phyloP scores from a whole-genome alignment of 2,329 filamentous ascomycete species.

The Xylaria arbuscula region DNA sequence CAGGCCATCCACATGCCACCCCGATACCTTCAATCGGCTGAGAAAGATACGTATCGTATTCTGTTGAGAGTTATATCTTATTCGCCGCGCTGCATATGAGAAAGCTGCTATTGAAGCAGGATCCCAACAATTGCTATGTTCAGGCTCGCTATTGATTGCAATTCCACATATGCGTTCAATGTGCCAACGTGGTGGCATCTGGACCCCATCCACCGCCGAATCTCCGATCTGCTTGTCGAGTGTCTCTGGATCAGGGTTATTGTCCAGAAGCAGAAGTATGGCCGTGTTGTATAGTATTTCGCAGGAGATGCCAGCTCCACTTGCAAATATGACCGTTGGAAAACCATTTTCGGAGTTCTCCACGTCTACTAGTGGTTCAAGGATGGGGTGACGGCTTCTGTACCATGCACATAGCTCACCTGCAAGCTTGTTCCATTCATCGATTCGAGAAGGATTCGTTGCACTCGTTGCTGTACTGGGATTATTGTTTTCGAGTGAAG shows the following conservation, averaged over 20 bases:
- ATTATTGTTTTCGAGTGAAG: not conserved
- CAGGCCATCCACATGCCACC: conserved; percentile 38
- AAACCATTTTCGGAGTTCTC: conserved; percentile 23
- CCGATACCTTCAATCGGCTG: conserved; percentile 29
- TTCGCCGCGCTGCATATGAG: conserved; percentile 29
- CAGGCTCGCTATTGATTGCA: conserved; percentile 39
- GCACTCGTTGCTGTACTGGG: not conserved
- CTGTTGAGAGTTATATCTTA: conserved; percentile 31
- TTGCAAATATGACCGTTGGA: conserved; percentile 34
- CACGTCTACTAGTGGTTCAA: conserved; percentile 30
- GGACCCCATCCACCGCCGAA: not conserved
- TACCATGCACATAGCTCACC: conserved; percentile 25
- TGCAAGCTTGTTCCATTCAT: conserved; percentile 21
- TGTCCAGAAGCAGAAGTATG: conserved; percentile 38
- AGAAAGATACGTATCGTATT: conserved; percentile 33
- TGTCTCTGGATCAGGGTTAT: conserved; percentile 14
- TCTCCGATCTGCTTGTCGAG: not conserved
- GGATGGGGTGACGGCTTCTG: conserved; percentile 20
- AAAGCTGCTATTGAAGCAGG: conserved; percentile 40
- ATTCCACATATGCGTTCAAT: conserved; percentile 40
- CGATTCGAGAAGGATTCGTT: not conserved
- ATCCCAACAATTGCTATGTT: conserved; percentile 37
- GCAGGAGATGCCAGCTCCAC: conserved; percentile 35
- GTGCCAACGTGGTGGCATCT: conserved; percentile 37
- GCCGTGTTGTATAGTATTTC: conserved; percentile 39